A percentile compares a stretch with the other conserved stretches of the same genome.
phyloP scores from a whole-genome alignment of 2,329 filamentous ascomycete genomes.

The Zalaria obscura region DNA sequence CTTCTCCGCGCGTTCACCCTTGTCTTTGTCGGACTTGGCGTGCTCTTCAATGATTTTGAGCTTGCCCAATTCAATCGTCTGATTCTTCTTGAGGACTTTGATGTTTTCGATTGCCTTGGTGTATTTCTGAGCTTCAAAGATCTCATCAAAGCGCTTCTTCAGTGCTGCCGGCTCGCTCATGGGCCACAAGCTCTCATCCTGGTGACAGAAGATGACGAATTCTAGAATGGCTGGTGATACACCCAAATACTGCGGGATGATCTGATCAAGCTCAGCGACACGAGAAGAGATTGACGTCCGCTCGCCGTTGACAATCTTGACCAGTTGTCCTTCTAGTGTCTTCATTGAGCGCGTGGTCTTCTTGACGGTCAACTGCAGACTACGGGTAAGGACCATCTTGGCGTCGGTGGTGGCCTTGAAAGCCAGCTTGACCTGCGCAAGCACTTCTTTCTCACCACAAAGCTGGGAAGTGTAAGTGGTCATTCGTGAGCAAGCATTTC shows the following conservation, averaged over 20 bases:
- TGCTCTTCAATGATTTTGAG: conserved; percentile 63
- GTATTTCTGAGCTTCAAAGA: conserved; percentile 94
- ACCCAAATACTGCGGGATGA: conserved; percentile 75
- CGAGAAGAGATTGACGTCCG: conserved; percentile 64
- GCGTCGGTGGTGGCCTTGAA: conserved; percentile 69
- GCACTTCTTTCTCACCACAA: conserved; percentile 71
- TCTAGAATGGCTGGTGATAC: conserved; percentile 85
- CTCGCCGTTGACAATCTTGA: conserved; percentile 68
- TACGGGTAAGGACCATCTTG: conserved; percentile 72
- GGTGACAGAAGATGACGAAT: conserved; percentile 95
- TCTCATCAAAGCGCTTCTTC: conserved; percentile 94
- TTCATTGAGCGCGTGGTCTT: conserved; percentile 65
- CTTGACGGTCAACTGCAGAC: conserved; percentile 73
- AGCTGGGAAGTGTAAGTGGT: conserved; percentile 33
- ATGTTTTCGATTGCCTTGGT: conserved; percentile 96
- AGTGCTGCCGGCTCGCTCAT: conserved; percentile 74
- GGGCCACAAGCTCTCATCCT: conserved; percentile 95
- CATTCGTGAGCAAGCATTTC: neutral
- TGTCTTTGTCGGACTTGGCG: conserved; percentile 73
- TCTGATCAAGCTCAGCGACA: conserved; percentile 65
- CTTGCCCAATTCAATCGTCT: conserved; percentile 59
- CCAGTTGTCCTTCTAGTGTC: conserved; percentile 67
- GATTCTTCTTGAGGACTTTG: conserved; percentile 70
- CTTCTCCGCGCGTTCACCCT: conserved; percentile 58
- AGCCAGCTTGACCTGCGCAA: conserved; percentile 81